phyloP scores from a whole-genome alignment of 306 rosid genomes.

The Dalbergia cochinchinensis region DNA sequence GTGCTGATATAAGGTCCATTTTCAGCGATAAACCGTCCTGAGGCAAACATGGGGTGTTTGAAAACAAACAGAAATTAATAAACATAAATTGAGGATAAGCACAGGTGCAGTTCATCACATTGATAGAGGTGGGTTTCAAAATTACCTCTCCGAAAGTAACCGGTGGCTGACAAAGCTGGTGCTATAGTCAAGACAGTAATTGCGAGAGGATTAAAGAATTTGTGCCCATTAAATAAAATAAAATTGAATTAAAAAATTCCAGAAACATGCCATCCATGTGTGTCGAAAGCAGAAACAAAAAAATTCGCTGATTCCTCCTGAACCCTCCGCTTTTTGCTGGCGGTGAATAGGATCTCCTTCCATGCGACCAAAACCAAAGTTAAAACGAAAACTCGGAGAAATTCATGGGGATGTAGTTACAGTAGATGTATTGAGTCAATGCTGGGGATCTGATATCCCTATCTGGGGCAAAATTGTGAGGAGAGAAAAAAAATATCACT shows the following conservation, averaged over 20 bases:
- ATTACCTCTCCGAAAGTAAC: slow-evolving; percentile 42
- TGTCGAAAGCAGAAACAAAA: slow-evolving; percentile 24
- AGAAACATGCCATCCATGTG: not conserved
- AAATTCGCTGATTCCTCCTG: slow-evolving; percentile 27
- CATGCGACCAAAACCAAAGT: slow-evolving; percentile 33
- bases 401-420: slow-evolving; percentile 38
- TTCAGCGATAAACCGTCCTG: slow-evolving; percentile 2
- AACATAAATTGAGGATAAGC: slow-evolving; percentile 10
- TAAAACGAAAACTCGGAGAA: slow-evolving; percentile 46
- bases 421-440: slow-evolving; percentile 42
- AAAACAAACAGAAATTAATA: slow-evolving; percentile 4
- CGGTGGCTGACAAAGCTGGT: slow-evolving; percentile 48
- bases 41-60: not conserved
- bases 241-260: not conserved
- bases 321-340: slow-evolving; percentile 40
- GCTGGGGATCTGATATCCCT: slow-evolving; percentile 39
- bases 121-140: slow-evolving; percentile 32
- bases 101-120: slow-evolving; percentile 30
- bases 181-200: slow-evolving; percentile 36
- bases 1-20: not conserved
- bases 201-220: slow-evolving; percentile 19
- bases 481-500: not conserved
- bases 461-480: slow-evolving; percentile 13
- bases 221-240: slow-evolving; percentile 13
- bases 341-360: slow-evolving; percentile 24